phyloP scores from a whole-genome alignment of 129 eudicot species.

The Logfia minima region DNA sequence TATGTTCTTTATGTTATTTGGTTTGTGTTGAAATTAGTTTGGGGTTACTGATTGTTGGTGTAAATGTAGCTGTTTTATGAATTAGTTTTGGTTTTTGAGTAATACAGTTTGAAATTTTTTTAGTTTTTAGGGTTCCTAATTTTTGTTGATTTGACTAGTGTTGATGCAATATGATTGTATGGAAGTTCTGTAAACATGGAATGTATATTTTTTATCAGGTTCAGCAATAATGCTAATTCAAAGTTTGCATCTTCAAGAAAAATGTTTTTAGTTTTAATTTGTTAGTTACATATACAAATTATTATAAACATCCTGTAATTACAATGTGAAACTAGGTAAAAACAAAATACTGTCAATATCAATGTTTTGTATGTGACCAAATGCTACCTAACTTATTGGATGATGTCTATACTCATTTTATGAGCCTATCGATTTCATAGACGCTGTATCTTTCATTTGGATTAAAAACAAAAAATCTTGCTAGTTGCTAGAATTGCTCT shows the following conservation, averaged over 20 bases:
- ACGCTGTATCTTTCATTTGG: no score
- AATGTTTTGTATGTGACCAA: slow-evolving; percentile 14
- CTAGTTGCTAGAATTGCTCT: neutral
- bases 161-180: neutral
- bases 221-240: neutral
- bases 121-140: neutral
- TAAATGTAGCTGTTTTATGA: neutral
- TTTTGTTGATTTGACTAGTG: neutral
- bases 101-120: no score
- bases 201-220: neutral
- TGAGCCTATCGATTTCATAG: neutral
- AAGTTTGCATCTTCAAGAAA: neutral
- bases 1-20: slow-evolving; percentile 7
- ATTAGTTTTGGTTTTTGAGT: neutral
- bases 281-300: neutral
- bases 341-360: slow-evolving; percentile 12
- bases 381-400: slow-evolving; percentile 5
- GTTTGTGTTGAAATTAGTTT: slow-evolving; percentile 18
- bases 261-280: neutral
- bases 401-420: neutral
- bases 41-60: slow-evolving; percentile 29
- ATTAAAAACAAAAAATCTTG: no score
- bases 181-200: no score
- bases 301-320: slow-evolving; percentile 9
- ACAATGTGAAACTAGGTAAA: slow-evolving; percentile 10